Evolutionary conservation across 1,284 basidiomycete species (phyloP).

Genomic region (Puccinia hordei): DNA sequence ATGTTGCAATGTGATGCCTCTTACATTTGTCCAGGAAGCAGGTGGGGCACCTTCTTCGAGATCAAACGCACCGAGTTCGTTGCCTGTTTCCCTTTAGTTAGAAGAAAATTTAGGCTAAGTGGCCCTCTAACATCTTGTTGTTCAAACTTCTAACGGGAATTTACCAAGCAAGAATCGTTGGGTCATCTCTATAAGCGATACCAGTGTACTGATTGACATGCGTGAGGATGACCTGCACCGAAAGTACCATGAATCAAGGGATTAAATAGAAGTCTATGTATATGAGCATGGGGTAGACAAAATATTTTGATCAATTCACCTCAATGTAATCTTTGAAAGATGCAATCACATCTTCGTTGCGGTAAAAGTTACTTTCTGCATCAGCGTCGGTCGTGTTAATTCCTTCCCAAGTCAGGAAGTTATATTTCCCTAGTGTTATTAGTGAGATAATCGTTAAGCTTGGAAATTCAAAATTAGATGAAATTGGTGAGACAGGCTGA

Average conservation of each 20-base stretch:
- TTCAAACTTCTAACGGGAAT: not conserved
- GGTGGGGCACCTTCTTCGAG: slow-evolving; percentile 52
- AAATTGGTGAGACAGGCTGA: not conserved
- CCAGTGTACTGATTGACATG: slow-evolving; percentile 53
- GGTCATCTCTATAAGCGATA: slow-evolving; percentile 52
- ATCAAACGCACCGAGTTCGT: slow-evolving; percentile 51
- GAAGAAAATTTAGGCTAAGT: not conserved
- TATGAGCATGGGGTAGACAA: not conserved
- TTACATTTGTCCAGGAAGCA: slow-evolving; percentile 50
- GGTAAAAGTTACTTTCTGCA: slow-evolving; percentile 36
- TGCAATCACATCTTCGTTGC: slow-evolving; percentile 30
- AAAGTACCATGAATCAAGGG: not conserved
- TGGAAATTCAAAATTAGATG: not conserved
- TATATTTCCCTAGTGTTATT: slow-evolving; percentile 30
- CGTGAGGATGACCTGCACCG: slow-evolving; percentile 29
- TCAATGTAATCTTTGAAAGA: slow-evolving; percentile 45
- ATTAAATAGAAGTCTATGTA: not conserved
- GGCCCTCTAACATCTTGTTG: not conserved
- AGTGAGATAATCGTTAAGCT: not conserved
- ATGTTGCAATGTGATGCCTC: not conserved
- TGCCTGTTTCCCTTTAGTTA: slow-evolving; percentile 51
- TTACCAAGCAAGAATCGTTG: slow-evolving; percentile 53
- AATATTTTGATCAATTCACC: slow-evolving; percentile 2
- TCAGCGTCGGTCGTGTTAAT: slow-evolving; percentile 33
- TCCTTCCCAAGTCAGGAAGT: slow-evolving; percentile 40